Evolutionary conservation across 106 monocot species (phyloP), one percentile per base, ranked within the genome.

Genomic region (Amphibolis antarctica): DNA sequence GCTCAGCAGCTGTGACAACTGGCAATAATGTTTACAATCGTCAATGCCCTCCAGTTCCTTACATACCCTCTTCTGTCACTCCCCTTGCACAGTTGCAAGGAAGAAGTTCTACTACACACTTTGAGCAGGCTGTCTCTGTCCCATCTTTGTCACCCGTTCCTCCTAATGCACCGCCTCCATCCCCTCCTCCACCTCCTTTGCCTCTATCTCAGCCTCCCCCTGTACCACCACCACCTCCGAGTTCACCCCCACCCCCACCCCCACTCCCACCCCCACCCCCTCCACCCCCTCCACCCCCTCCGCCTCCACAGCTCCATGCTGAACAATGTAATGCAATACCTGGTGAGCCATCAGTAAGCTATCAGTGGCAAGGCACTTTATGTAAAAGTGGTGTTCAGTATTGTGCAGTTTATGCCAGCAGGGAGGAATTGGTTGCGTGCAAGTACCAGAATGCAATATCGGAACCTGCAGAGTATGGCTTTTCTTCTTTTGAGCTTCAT

Each of bases 341-440:
- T 28, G 63, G 53, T 72, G 80, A 75, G 62, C 21, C 64, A 26
- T 48, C 12, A 31, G 4, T 53, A 43, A 67, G 70, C 45, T 47
- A 83, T 61, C 77, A 66, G 58, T 98, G 98, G 98, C 76, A 79
- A 75, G 98, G 98, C 9, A 55, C 75, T 70, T 77, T 98, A 54
- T 82, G 79, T 66, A 98, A 98, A 88, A 98, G 98, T 73, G 98
- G 91, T 15, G 78, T 86, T 65, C 86, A 75, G 56, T 98, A 85
- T 69, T 98, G 98, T 71, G 64, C 76, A 64, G 59, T 98, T 44
- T 80, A 75, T 87, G 98, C 91, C 50, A 75, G 21, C 28, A 76
- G 87, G 79, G 82, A 80, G 70, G 77, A 69, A 5, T 79, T 80
- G 7, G 66, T 57, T 69, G 54, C 72, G 57, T 98, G 98, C 65